Evolutionary conservation across 345 rosid species (phyloP), one percentile per base, ranked within the genome.

Genomic region (Lepidium sativum): DNA sequence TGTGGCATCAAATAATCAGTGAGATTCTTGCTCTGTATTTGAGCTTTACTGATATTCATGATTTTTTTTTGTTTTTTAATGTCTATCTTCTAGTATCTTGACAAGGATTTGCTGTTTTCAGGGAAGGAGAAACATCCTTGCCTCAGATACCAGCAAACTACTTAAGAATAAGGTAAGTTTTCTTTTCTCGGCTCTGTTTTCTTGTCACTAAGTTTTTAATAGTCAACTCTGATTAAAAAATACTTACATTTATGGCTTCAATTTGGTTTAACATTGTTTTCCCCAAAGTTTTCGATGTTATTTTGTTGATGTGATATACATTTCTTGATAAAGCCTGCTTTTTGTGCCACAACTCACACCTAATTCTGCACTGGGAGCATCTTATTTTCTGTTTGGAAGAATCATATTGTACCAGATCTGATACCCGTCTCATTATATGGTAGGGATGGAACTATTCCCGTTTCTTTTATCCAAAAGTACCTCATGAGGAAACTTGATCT

Each of bases 401-500:
- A 49, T 31, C 39, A 55, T 56, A 3, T 45, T 45, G 50, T 39
- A 39, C 51, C 13, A 49, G 39, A 57, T 45, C 38, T 72, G 47
- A 72, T 50, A 8, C 16, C 0, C 47, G 23, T 60, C 14, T 59
- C 48, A 33, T 59, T 60, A 32, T 67, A 31, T 67, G 23, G n/a
- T 85, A 94, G 99, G 86, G 96, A 88, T 76, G 96, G 97, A 67
- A 86, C 69, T 47, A 67, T 86, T 65, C 89, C 96, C 0, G 88
- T 90, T 68, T 88, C 92, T 35, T 82, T 73, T 59, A 75, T 94
- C 77, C 96, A 94, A 58, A 90, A 94, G 79, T 94, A 94, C 78
- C 83, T 94, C 60, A 75, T 77, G 81, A 81, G 69, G 83, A 94
- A 94, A 82, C 82, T 94, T 42, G 86, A 88, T 55, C 97, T 91